A percentile compares a stretch with the other conserved stretches of the same genome.
phyloP scores from a whole-genome alignment of 2,329 filamentous ascomycete species.

The Onygena corvina region DNA sequence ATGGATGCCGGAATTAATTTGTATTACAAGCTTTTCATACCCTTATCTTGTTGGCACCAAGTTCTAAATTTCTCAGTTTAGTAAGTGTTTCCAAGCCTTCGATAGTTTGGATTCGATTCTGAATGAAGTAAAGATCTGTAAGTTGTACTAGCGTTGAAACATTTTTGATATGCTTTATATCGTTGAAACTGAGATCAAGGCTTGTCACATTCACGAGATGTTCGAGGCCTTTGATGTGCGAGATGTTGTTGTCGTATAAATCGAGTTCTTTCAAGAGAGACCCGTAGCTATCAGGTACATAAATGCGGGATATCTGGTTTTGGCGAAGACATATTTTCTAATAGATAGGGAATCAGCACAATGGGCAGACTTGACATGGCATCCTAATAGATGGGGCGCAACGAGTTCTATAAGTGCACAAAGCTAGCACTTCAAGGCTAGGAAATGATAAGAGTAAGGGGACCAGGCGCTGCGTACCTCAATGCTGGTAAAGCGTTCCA shows the following conservation, averaged over 20 bases:
- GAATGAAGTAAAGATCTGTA: slow-evolving; percentile 78
- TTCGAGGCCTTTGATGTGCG: slow-evolving; percentile 74
- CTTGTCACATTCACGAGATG: slow-evolving; percentile 60
- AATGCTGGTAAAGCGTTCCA: slow-evolving; percentile 70
- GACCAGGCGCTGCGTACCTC: slow-evolving; percentile 33
- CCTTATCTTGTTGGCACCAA: slow-evolving; percentile 83
- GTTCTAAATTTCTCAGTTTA: slow-evolving; percentile 69
- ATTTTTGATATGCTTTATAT: slow-evolving; percentile 96
- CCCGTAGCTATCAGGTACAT: slow-evolving; percentile 56
- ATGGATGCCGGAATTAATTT: too few species aligned
- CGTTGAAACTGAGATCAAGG: slow-evolving; percentile 94
- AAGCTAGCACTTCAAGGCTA: not conserved
- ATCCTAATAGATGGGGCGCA: not conserved
- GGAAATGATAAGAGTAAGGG: not conserved
- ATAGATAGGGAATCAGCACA: not conserved
- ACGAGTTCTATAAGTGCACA: not conserved
- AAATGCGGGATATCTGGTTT: slow-evolving; percentile 72
- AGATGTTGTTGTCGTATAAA: slow-evolving; percentile 91
- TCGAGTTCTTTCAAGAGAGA: slow-evolving; percentile 69
- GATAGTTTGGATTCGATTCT: slow-evolving; percentile 84
- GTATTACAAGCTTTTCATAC: slow-evolving; percentile 22
- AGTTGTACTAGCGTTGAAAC: slow-evolving; percentile 65
- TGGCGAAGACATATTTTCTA: slow-evolving; percentile 77
- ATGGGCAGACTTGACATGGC: not conserved
- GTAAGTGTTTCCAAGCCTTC: slow-evolving; percentile 67